Percentiles rank a stretch among this genome's conserved stretches.
These are phyloP conservation scores for Rutstroemia sp. DNA, from an alignment of 2,329 filamentous ascomycete species.

Conservation along the genomic window DNA sequence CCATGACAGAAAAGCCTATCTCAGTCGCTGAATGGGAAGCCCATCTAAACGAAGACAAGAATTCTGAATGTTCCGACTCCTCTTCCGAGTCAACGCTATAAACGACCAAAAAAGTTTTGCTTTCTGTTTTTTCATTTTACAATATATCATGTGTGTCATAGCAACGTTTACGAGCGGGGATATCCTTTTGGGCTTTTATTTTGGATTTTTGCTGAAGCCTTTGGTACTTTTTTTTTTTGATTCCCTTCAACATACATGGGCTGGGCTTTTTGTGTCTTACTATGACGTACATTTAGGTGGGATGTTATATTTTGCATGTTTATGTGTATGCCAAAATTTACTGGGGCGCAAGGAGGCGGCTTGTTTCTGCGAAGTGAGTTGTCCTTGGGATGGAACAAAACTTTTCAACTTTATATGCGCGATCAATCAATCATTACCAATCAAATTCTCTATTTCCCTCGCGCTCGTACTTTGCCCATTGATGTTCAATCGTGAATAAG, in stretches of 20 bases:
- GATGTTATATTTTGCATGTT: not conserved
- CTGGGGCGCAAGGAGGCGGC: too few species aligned
- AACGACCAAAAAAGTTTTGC: not conserved
- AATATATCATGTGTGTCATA: not conserved
- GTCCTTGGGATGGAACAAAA: too few species aligned
- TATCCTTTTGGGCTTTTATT: conserved; percentile 1
- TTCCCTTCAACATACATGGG: not conserved
- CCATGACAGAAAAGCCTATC: conserved; percentile 42
- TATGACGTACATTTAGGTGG: not conserved
- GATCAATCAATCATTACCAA: too few species aligned
- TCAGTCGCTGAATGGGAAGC: conserved; percentile 30
- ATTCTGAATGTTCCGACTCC: conserved; percentile 2
- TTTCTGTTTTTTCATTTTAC: not conserved
- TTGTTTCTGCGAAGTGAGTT: too few species aligned
- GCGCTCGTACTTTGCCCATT: too few species aligned
- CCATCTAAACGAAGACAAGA: conserved; percentile 5
- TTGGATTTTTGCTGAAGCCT: not conserved
- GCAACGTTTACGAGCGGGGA: conserved; percentile 5
- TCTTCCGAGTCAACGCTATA: not conserved
- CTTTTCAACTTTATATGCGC: too few species aligned
- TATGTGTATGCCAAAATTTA: too few species aligned
- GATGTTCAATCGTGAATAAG: too few species aligned
- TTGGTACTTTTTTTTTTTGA: not conserved
- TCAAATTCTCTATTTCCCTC: too few species aligned
- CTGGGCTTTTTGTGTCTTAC: not conserved